Conservation (phyloP, 805 yeast species). For the Diddensiella caesifluorescens region DNA sequence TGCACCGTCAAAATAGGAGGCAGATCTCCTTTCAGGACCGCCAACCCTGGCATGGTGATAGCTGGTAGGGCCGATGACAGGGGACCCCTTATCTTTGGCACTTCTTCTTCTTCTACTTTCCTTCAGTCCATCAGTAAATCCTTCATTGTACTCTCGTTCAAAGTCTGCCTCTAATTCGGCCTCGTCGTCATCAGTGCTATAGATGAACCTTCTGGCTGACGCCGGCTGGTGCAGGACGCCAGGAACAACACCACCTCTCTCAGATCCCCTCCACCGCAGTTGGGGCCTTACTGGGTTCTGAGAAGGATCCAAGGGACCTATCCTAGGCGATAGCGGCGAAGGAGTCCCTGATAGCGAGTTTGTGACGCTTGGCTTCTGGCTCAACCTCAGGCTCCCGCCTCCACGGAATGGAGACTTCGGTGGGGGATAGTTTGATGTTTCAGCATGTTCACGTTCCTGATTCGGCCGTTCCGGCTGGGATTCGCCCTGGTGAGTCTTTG, state of each 20-base stretch:
- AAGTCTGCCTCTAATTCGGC: conserved; percentile 61
- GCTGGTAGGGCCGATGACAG: not conserved
- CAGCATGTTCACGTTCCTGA: too few relatives aligned
- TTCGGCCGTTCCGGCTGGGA: too few relatives aligned
- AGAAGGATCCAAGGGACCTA: conserved; percentile 1
- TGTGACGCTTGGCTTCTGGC: too few relatives aligned
- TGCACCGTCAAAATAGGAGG: too few relatives aligned
- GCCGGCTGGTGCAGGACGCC: not conserved
- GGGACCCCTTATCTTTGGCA: not conserved
- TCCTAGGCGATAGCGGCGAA: conserved; percentile 5
- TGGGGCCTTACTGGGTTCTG: conserved; percentile 7
- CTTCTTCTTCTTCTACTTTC: conserved; percentile 29
- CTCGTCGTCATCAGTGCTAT: conserved; percentile 79
- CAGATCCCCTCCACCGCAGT: conserved; percentile 9
- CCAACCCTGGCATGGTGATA: not conserved
- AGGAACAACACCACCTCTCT: conserved; percentile 1
- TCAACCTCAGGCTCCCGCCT: too few relatives aligned
- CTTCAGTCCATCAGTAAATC: conserved; percentile 64
- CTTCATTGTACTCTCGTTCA: conserved; percentile 60
- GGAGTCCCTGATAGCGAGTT: too few relatives aligned
- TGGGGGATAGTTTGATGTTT: too few relatives aligned
- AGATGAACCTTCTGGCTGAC: conserved; percentile 35
- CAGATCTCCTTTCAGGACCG: not conserved
- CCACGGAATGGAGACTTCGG: too few relatives aligned
- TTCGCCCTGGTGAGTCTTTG: too few relatives aligned